Evolutionary conservation across 2,329 filamentous ascomycete species (phyloP).

Genomic region (Aspergillus ibericus): DNA sequence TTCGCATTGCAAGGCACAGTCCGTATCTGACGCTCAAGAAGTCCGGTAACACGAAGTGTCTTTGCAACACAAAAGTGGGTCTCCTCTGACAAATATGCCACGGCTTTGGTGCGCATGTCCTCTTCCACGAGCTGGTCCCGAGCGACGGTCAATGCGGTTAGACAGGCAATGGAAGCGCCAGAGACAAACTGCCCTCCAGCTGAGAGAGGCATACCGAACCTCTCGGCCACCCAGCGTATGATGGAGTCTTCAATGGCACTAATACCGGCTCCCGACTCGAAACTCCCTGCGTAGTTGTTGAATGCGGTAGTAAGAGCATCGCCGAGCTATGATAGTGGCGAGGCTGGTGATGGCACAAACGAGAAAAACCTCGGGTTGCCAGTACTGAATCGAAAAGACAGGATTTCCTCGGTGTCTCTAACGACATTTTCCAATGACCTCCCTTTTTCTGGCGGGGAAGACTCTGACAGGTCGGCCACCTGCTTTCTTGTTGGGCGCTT

Average conservation of each 20-base stretch:
- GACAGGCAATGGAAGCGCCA: constrained; percentile 23
- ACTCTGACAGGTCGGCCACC: neutral
- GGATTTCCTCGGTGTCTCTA: neutral
- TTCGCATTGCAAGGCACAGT: constrained; percentile 11
- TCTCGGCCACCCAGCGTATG: constrained; percentile 18
- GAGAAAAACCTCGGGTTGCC: constrained; percentile 13
- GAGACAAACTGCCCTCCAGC: constrained; percentile 21
- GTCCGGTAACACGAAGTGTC: constrained; percentile 15
- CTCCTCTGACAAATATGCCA: constrained; percentile 19
- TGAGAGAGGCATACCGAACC: constrained; percentile 14
- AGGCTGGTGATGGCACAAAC: constrained; percentile 10
- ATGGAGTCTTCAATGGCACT: constrained; percentile 13
- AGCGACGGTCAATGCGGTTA: constrained; percentile 21
- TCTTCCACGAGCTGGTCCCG: constrained; percentile 15
- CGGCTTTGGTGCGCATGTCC: constrained; percentile 1
- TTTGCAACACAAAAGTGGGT: constrained; percentile 19
- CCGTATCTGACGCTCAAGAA: constrained; percentile 16
- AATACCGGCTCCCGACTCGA: constrained; percentile 8
- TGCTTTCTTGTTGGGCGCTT: neutral
- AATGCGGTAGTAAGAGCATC: constrained; percentile 4
- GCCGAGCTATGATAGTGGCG: constrained; percentile 10
- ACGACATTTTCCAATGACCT: neutral
- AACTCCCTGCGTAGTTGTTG: constrained; percentile 4
- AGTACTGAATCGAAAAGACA: neutral
- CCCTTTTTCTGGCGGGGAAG: neutral